Base-by-base conservation (phyloP, 352 stramenopile species). In the Peronospora belbahrii region DNA sequence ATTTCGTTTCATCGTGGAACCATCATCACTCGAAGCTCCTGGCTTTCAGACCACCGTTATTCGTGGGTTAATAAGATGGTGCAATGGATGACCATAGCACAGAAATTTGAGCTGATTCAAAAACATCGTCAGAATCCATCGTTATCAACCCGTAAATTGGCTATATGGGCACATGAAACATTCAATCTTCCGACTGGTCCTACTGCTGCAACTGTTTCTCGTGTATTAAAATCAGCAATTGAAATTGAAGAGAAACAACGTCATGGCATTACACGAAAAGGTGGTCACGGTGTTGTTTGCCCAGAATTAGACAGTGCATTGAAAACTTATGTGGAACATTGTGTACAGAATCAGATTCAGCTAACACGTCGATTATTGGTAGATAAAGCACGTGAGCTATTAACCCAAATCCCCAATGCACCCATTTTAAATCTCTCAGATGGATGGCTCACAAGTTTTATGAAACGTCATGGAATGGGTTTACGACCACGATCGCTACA, bases 41-140 rank as follows among this genome's bases (percentile, higher is more conserved):
- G n/a, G n/a, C n/a, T n/a, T n/a, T n/a, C n/a, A n/a, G 19, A 35
- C 42, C 52, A 58, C 50, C 46, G 48, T 56, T 43, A 22, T 27
- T 42, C 30, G 34, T 45, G 27, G n/a, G n/a, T n/a, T n/a, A n/a
- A n/a, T n/a, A 65, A 46, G 25, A 66, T 66, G 57, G 57, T 62
- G 45, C 47, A 62, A 7, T 66, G 57, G 57, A 62, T 66, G 57
- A 66, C 57, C 0, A 37, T 66, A 5, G 52, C 48, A 37, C 52
- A 66, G 57, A 66, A 66, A 46, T 62, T 51, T 36, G 46, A 62
- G 52, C 52, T 66, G 15, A 61, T 66, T 32, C 41, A 59, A 32
- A 62, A 66, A 46, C 46, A 66, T 39, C 52, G 52, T 15, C 42
- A 59, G 36, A 55, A 53, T 17, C 52, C 52, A 14, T 58, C 46